Evolutionary conservation across 306 rosid genomes (phyloP).

Genomic region (Ormosia emarginata): DNA sequence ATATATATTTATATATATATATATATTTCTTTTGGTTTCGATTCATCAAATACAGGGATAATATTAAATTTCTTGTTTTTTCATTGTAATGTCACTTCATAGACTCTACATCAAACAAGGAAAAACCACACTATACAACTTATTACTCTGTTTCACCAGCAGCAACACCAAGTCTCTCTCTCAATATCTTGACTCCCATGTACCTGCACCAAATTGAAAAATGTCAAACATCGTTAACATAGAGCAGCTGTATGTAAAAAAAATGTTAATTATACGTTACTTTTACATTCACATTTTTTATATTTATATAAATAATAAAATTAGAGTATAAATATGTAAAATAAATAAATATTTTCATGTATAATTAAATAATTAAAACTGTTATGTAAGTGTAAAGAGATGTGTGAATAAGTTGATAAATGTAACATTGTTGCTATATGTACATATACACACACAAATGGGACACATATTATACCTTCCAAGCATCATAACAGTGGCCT

Average conservation of each 20-base stretch:
- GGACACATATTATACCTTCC: slow-evolving; percentile 45
- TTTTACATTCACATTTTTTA: too few relatives aligned
- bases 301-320: too few relatives aligned
- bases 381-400: too few relatives aligned
- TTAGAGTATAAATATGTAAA: too few relatives aligned
- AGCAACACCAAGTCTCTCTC: slow-evolving; percentile 39
- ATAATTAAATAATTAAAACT: too few relatives aligned
- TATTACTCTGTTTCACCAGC: background rate
- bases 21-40: background rate
- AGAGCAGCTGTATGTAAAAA: too few relatives aligned
- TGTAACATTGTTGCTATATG: too few relatives aligned
- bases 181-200: slow-evolving; percentile 60
- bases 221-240: background rate
- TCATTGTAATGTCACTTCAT: background rate
- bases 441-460: background rate
- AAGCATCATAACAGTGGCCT: slow-evolving; percentile 88
- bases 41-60: background rate
- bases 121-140: background rate
- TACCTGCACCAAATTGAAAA: slow-evolving; percentile 50
- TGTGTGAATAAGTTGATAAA: too few relatives aligned
- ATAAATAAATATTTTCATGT: too few relatives aligned
- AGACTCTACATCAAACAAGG: background rate
- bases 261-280: too few relatives aligned
- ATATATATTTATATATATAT: too few relatives aligned
- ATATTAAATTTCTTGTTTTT: background rate